phyloP scores from a whole-genome alignment of 2,329 filamentous ascomycete species.

The Aspergillus udagawae region DNA sequence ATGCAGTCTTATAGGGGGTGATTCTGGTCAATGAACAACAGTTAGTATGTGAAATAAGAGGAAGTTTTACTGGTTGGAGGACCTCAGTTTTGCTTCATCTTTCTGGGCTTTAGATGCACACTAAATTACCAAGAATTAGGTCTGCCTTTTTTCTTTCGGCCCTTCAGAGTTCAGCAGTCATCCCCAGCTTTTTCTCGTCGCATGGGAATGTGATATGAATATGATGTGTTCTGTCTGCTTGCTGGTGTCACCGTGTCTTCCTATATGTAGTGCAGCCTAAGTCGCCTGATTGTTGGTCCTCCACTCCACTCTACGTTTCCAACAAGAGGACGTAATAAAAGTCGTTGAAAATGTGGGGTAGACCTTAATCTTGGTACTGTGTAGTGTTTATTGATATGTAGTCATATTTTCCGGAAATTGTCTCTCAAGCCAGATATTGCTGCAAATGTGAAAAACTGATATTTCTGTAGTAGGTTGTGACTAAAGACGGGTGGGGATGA shows the following conservation, averaged over 20 bases:
- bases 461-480: neutral
- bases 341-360: neutral
- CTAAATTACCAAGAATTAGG: neutral
- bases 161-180: neutral
- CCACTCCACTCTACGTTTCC: neutral
- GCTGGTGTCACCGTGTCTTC: neutral
- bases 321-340: neutral
- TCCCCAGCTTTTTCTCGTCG: constrained; percentile 11
- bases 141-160: neutral
- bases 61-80: too few species aligned
- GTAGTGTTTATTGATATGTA: neutral
- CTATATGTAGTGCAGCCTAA: constrained; percentile 10
- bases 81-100: neutral
- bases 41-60: too few species aligned
- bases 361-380: neutral
- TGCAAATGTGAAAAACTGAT: neutral
- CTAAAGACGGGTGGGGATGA: neutral
- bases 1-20: too few species aligned
- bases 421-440: neutral
- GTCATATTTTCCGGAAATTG: neutral
- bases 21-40: too few species aligned
- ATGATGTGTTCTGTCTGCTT: neutral
- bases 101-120: neutral
- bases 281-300: neutral
- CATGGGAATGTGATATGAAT: constrained; percentile 7